Conservation (phyloP, 345 rosid genomes). For the Anastatica hierochuntica region DNA sequence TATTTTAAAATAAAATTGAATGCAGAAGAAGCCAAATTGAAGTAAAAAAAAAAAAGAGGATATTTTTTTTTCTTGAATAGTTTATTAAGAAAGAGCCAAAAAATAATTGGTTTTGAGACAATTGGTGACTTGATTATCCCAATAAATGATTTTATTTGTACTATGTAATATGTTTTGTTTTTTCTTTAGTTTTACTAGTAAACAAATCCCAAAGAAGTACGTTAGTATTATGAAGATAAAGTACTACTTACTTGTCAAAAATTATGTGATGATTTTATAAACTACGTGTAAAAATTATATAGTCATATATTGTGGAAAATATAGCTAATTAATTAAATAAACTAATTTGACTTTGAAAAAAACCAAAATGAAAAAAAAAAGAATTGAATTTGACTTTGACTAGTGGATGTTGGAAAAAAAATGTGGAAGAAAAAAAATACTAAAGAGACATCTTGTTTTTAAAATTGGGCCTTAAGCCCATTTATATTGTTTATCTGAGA, state of each 20-base stretch:
- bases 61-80: slow-evolving; percentile 25
- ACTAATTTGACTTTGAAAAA: not conserved
- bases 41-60: not conserved
- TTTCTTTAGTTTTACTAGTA: slow-evolving; percentile 8
- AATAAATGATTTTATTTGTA: slow-evolving; percentile 27
- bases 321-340: not conserved
- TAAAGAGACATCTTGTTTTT: not conserved
- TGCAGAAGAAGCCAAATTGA: slow-evolving; percentile 13
- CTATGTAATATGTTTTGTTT: too few species aligned
- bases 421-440: too few species aligned
- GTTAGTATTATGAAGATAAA: slow-evolving; percentile 9
- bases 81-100: slow-evolving; percentile 23
- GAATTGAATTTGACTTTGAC: not conserved
- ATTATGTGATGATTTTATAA: slow-evolving; percentile 6
- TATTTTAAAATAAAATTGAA: not conserved
- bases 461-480: too few species aligned
- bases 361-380: too few species aligned
- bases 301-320: not conserved
- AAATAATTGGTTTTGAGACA: slow-evolving; percentile 21
- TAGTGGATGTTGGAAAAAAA: too few species aligned
- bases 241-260: slow-evolving; percentile 19
- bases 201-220: slow-evolving; percentile 27
- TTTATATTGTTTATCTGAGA: not conserved
- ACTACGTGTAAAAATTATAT: slow-evolving; percentile 1
- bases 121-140: slow-evolving; percentile 32